Evolutionary conservation across 768 basidiomycete genomes (phyloP).

Genomic region (Pleurotus ostreatus): DNA sequence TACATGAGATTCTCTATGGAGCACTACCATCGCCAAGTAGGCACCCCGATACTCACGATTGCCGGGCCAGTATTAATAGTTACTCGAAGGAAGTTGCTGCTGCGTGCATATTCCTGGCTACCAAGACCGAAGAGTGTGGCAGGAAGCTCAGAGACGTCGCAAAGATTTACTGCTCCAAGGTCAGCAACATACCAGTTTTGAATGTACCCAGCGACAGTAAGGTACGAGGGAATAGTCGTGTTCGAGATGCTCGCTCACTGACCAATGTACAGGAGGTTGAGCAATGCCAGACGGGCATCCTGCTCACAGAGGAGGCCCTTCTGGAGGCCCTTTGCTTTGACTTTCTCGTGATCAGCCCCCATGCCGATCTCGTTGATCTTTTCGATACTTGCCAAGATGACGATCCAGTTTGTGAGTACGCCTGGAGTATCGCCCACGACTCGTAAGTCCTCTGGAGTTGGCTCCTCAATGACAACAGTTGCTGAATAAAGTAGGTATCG

Average conservation of each 20-base stretch:
- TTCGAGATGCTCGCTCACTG: slow-evolving; percentile 2
- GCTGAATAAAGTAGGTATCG: slow-evolving; percentile 52
- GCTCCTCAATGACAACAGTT: slow-evolving; percentile 8
- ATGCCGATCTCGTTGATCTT: slow-evolving; percentile 69
- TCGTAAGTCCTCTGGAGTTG: slow-evolving; percentile 48
- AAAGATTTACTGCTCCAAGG: slow-evolving; percentile 67
- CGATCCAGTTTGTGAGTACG: slow-evolving; percentile 58
- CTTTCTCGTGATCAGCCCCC: slow-evolving; percentile 74
- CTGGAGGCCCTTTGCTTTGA: slow-evolving; percentile 86
- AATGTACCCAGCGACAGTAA: slow-evolving; percentile 61
- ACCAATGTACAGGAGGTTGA: slow-evolving; percentile 61
- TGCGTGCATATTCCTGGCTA: slow-evolving; percentile 82
- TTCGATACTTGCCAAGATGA: slow-evolving; percentile 54
- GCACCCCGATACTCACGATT: slow-evolving; percentile 16
- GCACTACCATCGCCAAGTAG: slow-evolving; percentile 76
- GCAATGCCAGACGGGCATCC: slow-evolving; percentile 61
- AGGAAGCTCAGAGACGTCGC: slow-evolving; percentile 85
- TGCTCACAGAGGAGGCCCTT: slow-evolving; percentile 73
- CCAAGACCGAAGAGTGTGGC: slow-evolving; percentile 90
- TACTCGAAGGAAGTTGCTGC: slow-evolving; percentile 71
- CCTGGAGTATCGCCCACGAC: slow-evolving; percentile 87
- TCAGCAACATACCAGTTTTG: slow-evolving; percentile 48
- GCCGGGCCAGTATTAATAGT: slow-evolving; percentile 8
- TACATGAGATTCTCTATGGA: slow-evolving; percentile 86
- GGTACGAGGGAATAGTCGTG: slow-evolving; percentile 32